phyloP scores from a whole-genome alignment of 345 rosid genomes.

The Sonneratia alba region DNA sequence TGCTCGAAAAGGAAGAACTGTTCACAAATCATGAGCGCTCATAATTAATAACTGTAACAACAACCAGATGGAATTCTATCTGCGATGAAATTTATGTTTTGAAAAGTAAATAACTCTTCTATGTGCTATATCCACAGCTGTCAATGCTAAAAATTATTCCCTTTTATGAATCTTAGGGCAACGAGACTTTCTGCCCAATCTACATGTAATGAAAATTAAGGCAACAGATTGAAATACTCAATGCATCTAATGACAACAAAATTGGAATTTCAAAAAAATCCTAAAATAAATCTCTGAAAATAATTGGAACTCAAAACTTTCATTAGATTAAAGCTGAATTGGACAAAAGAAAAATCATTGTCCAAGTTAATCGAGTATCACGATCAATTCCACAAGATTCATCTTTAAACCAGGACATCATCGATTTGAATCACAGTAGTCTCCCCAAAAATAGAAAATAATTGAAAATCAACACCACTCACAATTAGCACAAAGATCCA shows the following conservation, averaged over 20 bases:
- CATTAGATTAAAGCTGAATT: neutral
- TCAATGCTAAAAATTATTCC: neutral
- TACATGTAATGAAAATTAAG: neutral
- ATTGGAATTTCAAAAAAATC: neutral
- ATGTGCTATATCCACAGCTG: neutral
- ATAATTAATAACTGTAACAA: neutral
- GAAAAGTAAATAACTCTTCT: neutral
- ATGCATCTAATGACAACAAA: neutral
- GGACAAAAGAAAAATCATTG: neutral
- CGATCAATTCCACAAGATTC: neutral
- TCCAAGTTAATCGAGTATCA: neutral
- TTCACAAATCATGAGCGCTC: neutral
- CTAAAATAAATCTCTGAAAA: neutral
- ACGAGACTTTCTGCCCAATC: neutral
- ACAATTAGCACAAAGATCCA: neutral
- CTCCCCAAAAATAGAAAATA: neutral
- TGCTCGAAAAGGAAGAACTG: neutral
- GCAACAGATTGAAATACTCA: neutral
- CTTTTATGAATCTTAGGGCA: neutral
- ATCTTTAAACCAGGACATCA: neutral
- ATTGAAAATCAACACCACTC: neutral
- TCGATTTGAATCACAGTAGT: neutral
- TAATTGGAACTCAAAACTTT: neutral
- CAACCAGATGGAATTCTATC: neutral
- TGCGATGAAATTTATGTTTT: too few relatives aligned